These are phyloP conservation scores for Rhododendron ovatum DNA, from an alignment of 148 eudicot species.

Conservation along the genomic window DNA sequence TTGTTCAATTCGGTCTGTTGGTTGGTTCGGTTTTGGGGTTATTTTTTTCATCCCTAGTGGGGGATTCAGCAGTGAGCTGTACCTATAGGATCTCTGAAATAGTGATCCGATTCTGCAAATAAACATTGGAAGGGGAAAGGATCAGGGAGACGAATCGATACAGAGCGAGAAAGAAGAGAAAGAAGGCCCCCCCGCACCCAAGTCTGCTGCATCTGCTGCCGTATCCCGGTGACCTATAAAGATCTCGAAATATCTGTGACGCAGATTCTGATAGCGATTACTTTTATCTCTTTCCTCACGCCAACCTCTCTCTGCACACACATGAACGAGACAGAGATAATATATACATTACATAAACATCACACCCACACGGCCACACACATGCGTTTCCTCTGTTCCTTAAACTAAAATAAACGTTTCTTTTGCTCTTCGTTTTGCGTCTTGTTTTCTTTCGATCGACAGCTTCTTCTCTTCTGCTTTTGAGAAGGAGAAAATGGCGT, in stretches of 20 bases:
- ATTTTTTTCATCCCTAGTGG: neutral
- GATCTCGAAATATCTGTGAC: slow-evolving; percentile 29
- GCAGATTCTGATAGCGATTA: slow-evolving; percentile 14
- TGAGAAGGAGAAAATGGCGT: slow-evolving; percentile 1
- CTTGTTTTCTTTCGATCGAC: neutral
- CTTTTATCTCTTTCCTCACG: neutral
- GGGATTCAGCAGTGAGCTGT: neutral
- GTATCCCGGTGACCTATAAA: slow-evolving; percentile 23
- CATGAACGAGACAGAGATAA: too few relatives aligned
- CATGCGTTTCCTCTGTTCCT: too few relatives aligned
- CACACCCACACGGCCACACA: too few relatives aligned
- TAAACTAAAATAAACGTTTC: too few relatives aligned
- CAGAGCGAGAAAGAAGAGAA: neutral
- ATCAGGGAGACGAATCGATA: neutral
- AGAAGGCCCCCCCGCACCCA: neutral
- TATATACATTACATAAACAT: too few relatives aligned
- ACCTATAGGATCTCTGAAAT: neutral
- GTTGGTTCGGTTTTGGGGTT: too few relatives aligned
- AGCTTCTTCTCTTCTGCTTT: neutral
- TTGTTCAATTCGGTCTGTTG: neutral
- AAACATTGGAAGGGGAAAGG: neutral
- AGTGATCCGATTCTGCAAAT: neutral
- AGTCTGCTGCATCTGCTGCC: slow-evolving; percentile 4
- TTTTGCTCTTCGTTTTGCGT: neutral
- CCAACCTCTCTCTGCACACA: neutral